Percentiles rank a stretch among this genome's conserved stretches.
Conservation (phyloP, 495 filamentous ascomycete genomes). For the Coniosporium apollinis region DNA sequence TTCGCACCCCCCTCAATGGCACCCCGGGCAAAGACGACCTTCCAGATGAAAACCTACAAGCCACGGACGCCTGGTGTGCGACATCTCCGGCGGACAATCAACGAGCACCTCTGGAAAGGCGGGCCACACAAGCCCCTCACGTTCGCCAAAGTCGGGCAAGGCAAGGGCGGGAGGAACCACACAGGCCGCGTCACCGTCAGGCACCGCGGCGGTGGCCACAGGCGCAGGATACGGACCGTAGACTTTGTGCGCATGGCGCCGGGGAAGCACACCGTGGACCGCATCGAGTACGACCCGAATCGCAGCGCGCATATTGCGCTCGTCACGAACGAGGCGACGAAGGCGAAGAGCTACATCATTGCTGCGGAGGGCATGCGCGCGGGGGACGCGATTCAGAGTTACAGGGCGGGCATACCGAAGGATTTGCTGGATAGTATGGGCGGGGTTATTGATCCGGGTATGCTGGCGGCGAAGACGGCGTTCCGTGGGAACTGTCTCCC, state of each 20-base stretch:
- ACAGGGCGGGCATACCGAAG: conserved; percentile 69
- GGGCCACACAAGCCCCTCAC: conserved; percentile 70
- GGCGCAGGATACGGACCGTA: conserved; percentile 76
- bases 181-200: conserved; percentile 69
- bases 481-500: conserved; percentile 92
- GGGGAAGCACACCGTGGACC: conserved; percentile 71
- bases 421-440: conserved; percentile 81
- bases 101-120: conserved; percentile 93
- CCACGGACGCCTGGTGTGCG: conserved; percentile 87
- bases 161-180: conserved; percentile 84
- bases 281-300: conserved; percentile 91
- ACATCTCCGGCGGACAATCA: conserved; percentile 78
- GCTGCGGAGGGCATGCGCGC: conserved; percentile 85
- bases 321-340: conserved; percentile 49
- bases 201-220: conserved; percentile 80
- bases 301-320: conserved; percentile 88
- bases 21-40: conserved; percentile 21
- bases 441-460: conserved; percentile 77
- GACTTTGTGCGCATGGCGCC: conserved; percentile 64
- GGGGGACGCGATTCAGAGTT: conserved; percentile 83
- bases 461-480: conserved; percentile 82
- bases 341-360: conserved; percentile 69
- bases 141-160: conserved; percentile 75
- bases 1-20: conserved; percentile 12
- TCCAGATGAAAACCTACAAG: conserved; percentile 67